Evolutionary conservation across 2,329 filamentous ascomycete genomes (phyloP), one percentile per base, ranked within the genome.

Genomic region (Sporothrix pallida): DNA sequence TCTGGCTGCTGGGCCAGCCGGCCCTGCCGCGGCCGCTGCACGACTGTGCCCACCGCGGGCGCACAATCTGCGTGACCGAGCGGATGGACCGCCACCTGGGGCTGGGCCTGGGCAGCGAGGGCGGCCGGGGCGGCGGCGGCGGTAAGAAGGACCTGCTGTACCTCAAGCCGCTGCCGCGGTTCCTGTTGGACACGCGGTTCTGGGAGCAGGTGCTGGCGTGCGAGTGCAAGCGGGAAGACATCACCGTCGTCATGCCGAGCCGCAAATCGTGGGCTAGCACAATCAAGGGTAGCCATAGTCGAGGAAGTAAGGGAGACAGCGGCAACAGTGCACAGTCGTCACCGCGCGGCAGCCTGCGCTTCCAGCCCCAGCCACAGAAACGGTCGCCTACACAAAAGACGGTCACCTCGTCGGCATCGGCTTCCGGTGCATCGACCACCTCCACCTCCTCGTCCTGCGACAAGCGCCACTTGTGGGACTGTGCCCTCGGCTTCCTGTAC

Each of bases 401-500:
- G 9, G n/a, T 44, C 2, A 60, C n/a, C n/a, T 67, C 42, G 12
- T 26, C 62, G 8, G 17, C 26, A 10, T 54, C 67, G 8, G 48
- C 46, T 5, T 54, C 67, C 7, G 48, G 23, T 20, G 48, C 48
- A 12, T 71, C 72, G 4, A 48, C 50, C n/a, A 26, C 31, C 42
- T 72, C 73, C 15, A 17, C 65, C 4, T 12, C 60, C 8, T 60
- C 62, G 26, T 31, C 68, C 0, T 79, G 77, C 72, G 20, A 71
- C 3, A 72, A 75, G 17, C 63, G 74, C 13, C 76, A 78, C 50
- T 74, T 77, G 1, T 74, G 76, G 63, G 69, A 71, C 71, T 77
- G 77, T 54, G 83, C 83, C 0, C 78, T 82, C 20, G 83, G 83
- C 13, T 81, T 85, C 65, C 76, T 85, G 0, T 80, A 79, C 73